Base-by-base conservation (phyloP, 2,329 filamentous ascomycete species). In the Aureobasidium sp. region DNA sequence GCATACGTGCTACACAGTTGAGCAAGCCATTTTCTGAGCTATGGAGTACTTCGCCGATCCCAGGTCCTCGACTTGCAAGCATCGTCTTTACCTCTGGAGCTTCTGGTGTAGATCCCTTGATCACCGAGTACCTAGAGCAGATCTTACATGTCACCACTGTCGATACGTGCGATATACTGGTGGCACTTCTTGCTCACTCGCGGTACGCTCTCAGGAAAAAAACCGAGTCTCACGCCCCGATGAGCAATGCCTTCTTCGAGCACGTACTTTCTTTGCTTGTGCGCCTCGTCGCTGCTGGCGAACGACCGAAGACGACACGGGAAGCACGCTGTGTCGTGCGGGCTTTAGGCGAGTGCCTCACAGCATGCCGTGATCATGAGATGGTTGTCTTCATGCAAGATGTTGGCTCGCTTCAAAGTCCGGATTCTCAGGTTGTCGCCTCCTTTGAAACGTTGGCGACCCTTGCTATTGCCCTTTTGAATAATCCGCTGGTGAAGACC, bases 361-460 rank as follows among this genome's bases (percentile, higher is more conserved):
- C 62, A 17, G 50, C 55, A 10, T 60, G 63, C 17, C 59, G 55
- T 39, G 61, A 65, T 16, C 57, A 62, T 17, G 66, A 66, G 39
- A 62, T 61, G 29, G 57, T 56, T 21, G 61, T 62, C 44, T 64
- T 66, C 47, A 52, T 69, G 11, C 60, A 63, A 14, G 57, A 56
- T 10, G 42, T 35, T 16, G 59, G 55, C 3, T 59, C 54, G 6
- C 53, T 66, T 6, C 60, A 64, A n/a, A 58, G 58, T 10, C 54
- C 61, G 6, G 63, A 65, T 39, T 42, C 55, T 12, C 48, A 56
- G 11, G 38, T 61, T 2, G 59, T 61, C 21, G 57, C 62, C 41
- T 58, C 60, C 7, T 68, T 65, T 39, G 66, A 68, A 40, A 60
- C 64, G 3, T 57, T 68, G 14, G 65, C 61, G 3, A 56, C 59